Percentiles rank a stretch among this genome's conserved stretches.
phyloP scores from a whole-genome alignment of 352 stramenopile species.

The Globisporangium barbulae region DNA sequence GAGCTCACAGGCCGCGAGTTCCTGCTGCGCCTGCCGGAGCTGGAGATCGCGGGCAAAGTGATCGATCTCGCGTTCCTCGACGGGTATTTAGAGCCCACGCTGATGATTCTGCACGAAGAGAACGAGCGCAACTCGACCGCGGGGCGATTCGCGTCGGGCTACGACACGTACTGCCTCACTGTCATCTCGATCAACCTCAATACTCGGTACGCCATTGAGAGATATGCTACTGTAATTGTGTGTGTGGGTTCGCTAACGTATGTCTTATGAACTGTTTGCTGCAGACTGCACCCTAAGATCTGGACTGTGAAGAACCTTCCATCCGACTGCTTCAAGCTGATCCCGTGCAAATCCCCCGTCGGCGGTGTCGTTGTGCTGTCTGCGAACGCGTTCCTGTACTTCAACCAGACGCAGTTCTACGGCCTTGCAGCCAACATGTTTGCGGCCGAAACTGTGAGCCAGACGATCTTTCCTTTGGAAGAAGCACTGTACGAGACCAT shows the following conservation, averaged over 20 bases:
- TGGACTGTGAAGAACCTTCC: slow-evolving; percentile 82
- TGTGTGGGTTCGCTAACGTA: background rate
- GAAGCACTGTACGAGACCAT: slow-evolving; percentile 61
- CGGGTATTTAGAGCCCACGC: slow-evolving; percentile 80
- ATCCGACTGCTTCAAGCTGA: slow-evolving; percentile 72
- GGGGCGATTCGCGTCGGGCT: slow-evolving; percentile 65
- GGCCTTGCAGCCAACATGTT: slow-evolving; percentile 71
- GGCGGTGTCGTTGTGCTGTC: slow-evolving; percentile 76
- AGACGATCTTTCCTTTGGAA: slow-evolving; percentile 61
- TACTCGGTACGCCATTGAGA: slow-evolving; percentile 36
- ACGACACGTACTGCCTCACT: slow-evolving; percentile 80
- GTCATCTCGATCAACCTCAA: slow-evolving; percentile 88
- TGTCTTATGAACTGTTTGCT: background rate
- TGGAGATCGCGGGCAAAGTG: slow-evolving; percentile 77
- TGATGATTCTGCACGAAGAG: slow-evolving; percentile 87
- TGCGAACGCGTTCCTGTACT: slow-evolving; percentile 82
- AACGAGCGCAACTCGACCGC: slow-evolving; percentile 71
- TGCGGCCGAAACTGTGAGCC: slow-evolving; percentile 71
- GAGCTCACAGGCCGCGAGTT: slow-evolving; percentile 76
- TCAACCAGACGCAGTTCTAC: slow-evolving; percentile 87
- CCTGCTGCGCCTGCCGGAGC: slow-evolving; percentile 60
- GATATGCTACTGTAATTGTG: slow-evolving; percentile 12
- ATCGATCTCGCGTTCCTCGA: slow-evolving; percentile 82
- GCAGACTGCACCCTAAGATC: slow-evolving; percentile 78
- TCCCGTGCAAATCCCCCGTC: slow-evolving; percentile 67